phyloP scores from a whole-genome alignment of 495 filamentous ascomycete species.

The Talaromyces stipitatus region DNA sequence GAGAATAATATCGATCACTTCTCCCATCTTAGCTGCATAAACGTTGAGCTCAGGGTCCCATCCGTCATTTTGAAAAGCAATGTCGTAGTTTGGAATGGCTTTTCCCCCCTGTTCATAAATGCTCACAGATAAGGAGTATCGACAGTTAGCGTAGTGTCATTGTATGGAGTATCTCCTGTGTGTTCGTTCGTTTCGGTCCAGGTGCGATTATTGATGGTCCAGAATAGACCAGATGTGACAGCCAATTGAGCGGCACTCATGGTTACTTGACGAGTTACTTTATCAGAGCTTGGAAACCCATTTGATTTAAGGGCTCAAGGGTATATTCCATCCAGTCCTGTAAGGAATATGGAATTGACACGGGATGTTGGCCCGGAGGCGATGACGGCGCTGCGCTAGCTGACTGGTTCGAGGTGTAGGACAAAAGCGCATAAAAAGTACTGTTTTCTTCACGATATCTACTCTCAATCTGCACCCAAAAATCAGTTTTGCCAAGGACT shows the following conservation, averaged over 20 bases:
- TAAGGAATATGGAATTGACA: conserved; percentile 29
- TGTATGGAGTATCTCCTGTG: background rate
- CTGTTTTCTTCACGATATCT: conserved; percentile 35
- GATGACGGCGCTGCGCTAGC: conserved; percentile 9
- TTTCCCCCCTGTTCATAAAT: conserved; percentile 42
- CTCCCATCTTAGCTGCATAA: conserved; percentile 47
- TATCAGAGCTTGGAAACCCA: conserved; percentile 36
- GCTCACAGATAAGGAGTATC: conserved; percentile 46
- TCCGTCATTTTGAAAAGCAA: conserved; percentile 22
- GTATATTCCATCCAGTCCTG: conserved; percentile 47
- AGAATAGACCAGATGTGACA: conserved; percentile 31
- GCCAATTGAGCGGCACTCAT: conserved; percentile 37
- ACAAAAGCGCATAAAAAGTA: conserved; percentile 44
- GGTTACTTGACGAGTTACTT: conserved; percentile 47
- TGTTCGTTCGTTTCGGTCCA: conserved; percentile 38
- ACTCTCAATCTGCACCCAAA: conserved; percentile 48
- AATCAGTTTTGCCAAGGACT: conserved; percentile 22
- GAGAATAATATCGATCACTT: conserved; percentile 56
- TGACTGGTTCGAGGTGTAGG: conserved; percentile 31
- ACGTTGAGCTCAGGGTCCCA: conserved; percentile 43
- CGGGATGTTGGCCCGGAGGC: conserved; percentile 17
- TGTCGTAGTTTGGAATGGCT: conserved; percentile 28
- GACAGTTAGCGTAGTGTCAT: background rate
- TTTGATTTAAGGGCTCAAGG: conserved; percentile 31
- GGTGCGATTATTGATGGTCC: conserved; percentile 34